phyloP scores from a whole-genome alignment of 1,284 basidiomycete species.

The Cryptococcus sp. region DNA sequence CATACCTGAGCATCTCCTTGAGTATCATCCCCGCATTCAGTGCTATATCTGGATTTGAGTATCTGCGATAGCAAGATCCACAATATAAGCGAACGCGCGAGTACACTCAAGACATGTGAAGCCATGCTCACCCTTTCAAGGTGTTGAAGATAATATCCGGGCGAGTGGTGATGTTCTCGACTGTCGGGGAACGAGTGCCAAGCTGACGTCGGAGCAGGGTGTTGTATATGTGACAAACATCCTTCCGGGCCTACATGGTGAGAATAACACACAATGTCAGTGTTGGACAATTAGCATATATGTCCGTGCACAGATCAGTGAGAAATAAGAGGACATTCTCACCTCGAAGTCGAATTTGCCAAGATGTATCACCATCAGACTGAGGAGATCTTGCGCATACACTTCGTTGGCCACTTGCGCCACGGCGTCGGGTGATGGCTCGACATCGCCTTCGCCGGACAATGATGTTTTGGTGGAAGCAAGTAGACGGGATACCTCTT shows the following conservation, averaged over 20 bases:
- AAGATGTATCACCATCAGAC: slow-evolving; percentile 78
- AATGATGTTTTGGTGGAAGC: slow-evolving; percentile 35
- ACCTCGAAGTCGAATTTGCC: slow-evolving; percentile 92
- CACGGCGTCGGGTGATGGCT: slow-evolving; percentile 70
- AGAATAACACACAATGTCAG: slow-evolving; percentile 2
- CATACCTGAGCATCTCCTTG: slow-evolving; percentile 94
- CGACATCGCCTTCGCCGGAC: slow-evolving; percentile 39
- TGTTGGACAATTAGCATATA: neutral
- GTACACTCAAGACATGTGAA: neutral
- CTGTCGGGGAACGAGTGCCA: slow-evolving; percentile 87
- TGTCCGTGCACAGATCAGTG: neutral
- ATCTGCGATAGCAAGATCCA: slow-evolving; percentile 53
- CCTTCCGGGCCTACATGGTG: slow-evolving; percentile 65
- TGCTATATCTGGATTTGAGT: slow-evolving; percentile 91
- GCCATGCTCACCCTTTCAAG: slow-evolving; percentile 63
- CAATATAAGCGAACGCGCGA: neutral
- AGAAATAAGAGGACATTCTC: slow-evolving; percentile 43
- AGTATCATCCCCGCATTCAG: slow-evolving; percentile 98
- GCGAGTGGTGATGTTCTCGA: slow-evolving; percentile 84
- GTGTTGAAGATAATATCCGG: slow-evolving; percentile 87
- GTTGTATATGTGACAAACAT: slow-evolving; percentile 96
- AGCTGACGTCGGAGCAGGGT: slow-evolving; percentile 93
- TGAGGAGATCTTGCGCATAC: slow-evolving; percentile 85
- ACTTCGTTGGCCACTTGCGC: slow-evolving; percentile 95
- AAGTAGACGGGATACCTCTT: slow-evolving; percentile 43